Evolutionary conservation across 345 rosid species (phyloP).

Genomic region (Eucalyptus pauciflora): DNA sequence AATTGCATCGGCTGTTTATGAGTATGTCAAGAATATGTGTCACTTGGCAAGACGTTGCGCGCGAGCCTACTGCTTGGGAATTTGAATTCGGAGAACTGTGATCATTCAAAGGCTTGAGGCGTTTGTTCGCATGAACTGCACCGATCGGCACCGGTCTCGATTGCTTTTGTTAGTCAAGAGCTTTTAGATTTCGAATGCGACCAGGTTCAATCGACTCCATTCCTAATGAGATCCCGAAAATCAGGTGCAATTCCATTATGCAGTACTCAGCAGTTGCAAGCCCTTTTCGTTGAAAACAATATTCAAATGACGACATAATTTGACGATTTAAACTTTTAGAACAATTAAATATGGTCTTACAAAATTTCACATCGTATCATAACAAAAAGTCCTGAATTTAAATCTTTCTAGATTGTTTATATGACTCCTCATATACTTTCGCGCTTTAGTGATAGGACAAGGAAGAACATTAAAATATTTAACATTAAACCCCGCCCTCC

Average conservation of each 20-base stretch:
- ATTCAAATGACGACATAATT: not conserved
- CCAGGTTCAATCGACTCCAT: not conserved
- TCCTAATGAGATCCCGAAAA: not conserved
- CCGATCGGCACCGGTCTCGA: not conserved
- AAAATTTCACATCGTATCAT: not conserved
- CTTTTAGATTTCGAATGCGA: not conserved
- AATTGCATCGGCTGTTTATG: not conserved
- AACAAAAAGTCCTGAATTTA: not conserved
- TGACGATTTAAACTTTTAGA: not conserved
- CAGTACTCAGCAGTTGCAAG: not conserved
- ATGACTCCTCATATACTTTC: not conserved
- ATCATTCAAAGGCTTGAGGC: not conserved
- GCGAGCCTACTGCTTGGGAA: not conserved
- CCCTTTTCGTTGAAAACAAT: not conserved
- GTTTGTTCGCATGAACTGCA: not conserved
- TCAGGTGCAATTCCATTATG: not conserved
- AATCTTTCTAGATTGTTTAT: not conserved
- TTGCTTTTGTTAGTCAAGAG: not conserved
- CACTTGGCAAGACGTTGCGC: not conserved
- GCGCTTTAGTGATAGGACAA: not conserved
- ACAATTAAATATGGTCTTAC: rapidly evolving
- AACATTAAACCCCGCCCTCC: rapidly evolving
- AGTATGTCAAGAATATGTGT: not conserved
- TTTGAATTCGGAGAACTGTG: not conserved
- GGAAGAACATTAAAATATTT: not conserved